Evolutionary conservation across 1,284 basidiomycete species (phyloP).

Genomic region (Ganoderma multipileum): DNA sequence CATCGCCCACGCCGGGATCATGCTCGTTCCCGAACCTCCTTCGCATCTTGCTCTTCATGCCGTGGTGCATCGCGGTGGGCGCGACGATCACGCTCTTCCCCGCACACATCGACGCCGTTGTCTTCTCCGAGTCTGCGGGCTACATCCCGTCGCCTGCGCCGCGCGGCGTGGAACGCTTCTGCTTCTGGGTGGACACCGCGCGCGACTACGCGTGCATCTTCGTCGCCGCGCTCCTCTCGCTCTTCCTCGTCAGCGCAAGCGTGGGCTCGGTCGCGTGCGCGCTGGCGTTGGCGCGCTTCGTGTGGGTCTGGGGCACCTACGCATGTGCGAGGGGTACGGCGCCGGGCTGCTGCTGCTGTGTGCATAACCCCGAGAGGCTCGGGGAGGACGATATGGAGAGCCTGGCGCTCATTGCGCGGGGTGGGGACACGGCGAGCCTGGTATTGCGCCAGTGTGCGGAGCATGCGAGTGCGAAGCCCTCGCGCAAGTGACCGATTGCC

Average conservation of each 20-base stretch:
- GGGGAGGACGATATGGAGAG: slow-evolving; percentile 54
- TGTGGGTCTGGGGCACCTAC: slow-evolving; percentile 44
- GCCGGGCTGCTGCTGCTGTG: slow-evolving; percentile 37
- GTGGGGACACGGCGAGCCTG: slow-evolving; percentile 10
- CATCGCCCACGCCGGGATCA: background rate
- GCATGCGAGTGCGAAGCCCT: background rate
- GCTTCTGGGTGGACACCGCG: slow-evolving; percentile 51
- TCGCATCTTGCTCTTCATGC: slow-evolving; percentile 47
- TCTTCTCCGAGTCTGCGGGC: slow-evolving; percentile 45
- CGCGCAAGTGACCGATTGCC: background rate
- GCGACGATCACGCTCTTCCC: slow-evolving; percentile 51
- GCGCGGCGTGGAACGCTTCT: slow-evolving; percentile 48
- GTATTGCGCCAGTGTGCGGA: background rate
- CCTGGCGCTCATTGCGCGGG: slow-evolving; percentile 43
- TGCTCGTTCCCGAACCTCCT: slow-evolving; percentile 8
- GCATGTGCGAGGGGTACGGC: slow-evolving; percentile 35
- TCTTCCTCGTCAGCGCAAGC: slow-evolving; percentile 40
- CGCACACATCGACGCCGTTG: slow-evolving; percentile 43
- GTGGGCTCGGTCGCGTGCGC: slow-evolving; percentile 31
- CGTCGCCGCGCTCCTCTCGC: slow-evolving; percentile 37
- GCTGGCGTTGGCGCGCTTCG: slow-evolving; percentile 41
- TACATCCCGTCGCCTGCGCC: slow-evolving; percentile 40
- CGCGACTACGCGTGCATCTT: slow-evolving; percentile 51
- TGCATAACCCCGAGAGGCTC: slow-evolving; percentile 34
- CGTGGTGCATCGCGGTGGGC: slow-evolving; percentile 57